phyloP scores from a whole-genome alignment of 202 grass and related monocot species.

The Schoenoplectus triqueter region DNA sequence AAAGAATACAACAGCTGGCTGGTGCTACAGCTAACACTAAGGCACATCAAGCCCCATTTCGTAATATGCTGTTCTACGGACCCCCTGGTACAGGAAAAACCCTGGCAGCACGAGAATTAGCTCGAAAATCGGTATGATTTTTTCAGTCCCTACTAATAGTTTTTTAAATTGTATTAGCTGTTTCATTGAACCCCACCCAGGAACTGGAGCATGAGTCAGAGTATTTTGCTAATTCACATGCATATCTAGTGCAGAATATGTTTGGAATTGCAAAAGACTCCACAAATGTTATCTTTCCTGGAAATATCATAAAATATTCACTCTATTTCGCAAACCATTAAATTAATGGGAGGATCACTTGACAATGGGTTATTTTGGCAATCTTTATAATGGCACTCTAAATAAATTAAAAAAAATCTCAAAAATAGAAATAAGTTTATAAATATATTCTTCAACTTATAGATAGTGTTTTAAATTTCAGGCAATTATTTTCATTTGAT shows the following conservation, averaged over 20 bases:
- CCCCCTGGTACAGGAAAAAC: constrained; percentile 98
- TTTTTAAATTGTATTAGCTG: neutral
- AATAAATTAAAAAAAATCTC: no score
- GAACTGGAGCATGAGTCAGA: neutral
- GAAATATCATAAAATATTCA: constrained; percentile 9
- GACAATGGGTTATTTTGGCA: no score
- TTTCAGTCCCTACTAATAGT: neutral
- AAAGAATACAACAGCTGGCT: constrained; percentile 84
- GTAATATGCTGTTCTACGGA: constrained; percentile 99
- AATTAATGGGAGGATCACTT: no score
- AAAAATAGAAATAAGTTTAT: no score
- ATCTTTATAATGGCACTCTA: no score
- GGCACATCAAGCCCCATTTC: constrained; percentile 94
- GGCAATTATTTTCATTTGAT: no score
- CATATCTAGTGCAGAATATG: neutral
- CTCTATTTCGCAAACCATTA: neutral
- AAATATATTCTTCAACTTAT: no score
- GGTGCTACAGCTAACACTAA: constrained; percentile 95
- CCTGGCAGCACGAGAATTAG: constrained; percentile 90
- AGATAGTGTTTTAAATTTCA: no score
- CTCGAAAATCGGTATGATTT: constrained; percentile 77
- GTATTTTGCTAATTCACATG: constrained; percentile 4
- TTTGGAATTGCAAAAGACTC: neutral
- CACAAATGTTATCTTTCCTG: neutral
- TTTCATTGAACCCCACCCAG: neutral